These are phyloP conservation scores for Metschnikowia henanensis DNA, from an alignment of 805 yeast genomes.

Conservation along the genomic window DNA sequence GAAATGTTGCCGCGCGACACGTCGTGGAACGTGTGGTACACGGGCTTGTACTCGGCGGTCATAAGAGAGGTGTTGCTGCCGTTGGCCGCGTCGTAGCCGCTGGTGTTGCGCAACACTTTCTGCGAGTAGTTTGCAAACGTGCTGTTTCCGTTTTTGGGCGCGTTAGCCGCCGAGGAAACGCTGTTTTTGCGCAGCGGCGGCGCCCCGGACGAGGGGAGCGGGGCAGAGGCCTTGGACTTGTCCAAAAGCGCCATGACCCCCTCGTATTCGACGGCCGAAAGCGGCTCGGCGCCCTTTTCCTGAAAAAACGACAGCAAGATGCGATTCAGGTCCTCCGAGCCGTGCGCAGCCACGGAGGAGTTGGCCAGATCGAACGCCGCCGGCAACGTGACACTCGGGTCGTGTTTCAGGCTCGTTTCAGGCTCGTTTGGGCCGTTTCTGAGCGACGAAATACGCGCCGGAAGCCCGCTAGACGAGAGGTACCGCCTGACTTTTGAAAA, in stretches of 20 bases:
- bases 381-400: constrained; percentile 13
- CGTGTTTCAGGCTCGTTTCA: neutral
- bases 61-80: constrained; percentile 21
- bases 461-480: constrained; percentile 19
- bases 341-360: constrained; percentile 12
- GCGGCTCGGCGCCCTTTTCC: constrained; percentile 72
- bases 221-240: constrained; percentile 19
- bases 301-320: constrained; percentile 67
- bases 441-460: constrained; percentile 4
- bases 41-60: constrained; percentile 41
- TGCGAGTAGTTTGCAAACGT: constrained; percentile 28
- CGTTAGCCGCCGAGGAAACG: neutral
- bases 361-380: constrained; percentile 12
- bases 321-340: constrained; percentile 42
- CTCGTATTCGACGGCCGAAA: constrained; percentile 73
- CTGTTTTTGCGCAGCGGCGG: constrained; percentile 2
- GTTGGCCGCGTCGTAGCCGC: constrained; percentile 16
- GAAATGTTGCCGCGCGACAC: constrained; percentile 29
- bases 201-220: constrained; percentile 16
- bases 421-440: constrained; percentile 2
- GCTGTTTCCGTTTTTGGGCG: constrained; percentile 9
- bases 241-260: constrained; percentile 68
- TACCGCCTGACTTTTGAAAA: constrained; percentile 30
- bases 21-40: constrained; percentile 33
- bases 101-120: constrained; percentile 27